phyloP scores from a whole-genome alignment of 2,329 filamentous ascomycete genomes.

The Diaporthe destruens region DNA sequence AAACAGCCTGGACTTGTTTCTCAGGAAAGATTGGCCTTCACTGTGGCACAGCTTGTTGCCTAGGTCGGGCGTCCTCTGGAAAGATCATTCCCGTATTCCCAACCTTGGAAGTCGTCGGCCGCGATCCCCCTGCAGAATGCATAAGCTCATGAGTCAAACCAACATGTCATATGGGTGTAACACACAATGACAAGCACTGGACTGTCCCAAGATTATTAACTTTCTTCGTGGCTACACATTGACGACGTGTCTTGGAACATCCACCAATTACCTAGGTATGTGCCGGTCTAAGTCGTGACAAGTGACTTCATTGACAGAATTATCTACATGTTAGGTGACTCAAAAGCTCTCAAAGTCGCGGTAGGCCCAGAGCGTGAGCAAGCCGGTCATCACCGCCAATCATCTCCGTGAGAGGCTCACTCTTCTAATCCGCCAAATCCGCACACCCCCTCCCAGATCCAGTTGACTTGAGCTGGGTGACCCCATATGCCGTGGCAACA shows the following conservation, averaged over 20 bases:
- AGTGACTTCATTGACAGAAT: rapidly evolving
- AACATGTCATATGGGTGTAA: too few species aligned
- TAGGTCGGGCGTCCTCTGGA: neutral
- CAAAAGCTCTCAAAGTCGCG: neutral
- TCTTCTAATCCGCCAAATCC: neutral
- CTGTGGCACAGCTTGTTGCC: neutral
- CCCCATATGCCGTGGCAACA: neutral
- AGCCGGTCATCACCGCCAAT: neutral
- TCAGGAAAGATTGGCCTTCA: neutral
- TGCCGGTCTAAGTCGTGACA: too few species aligned
- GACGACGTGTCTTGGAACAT: neutral
- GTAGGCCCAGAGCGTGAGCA: neutral
- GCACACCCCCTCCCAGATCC: neutral
- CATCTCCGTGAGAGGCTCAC: neutral
- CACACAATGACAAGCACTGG: neutral
- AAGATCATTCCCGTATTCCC: too few species aligned
- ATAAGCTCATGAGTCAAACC: too few species aligned
- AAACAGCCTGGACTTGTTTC: neutral
- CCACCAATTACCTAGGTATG: neutral
- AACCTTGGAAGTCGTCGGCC: neutral
- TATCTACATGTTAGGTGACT: too few species aligned
- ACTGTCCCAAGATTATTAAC: neutral
- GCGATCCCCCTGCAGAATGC: neutral
- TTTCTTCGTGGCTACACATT: neutral
- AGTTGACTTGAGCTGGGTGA: neutral